These are phyloP conservation scores for Rhodotorula taiwanensis DNA, from an alignment of 768 basidiomycete genomes.

Conservation along the genomic window DNA sequence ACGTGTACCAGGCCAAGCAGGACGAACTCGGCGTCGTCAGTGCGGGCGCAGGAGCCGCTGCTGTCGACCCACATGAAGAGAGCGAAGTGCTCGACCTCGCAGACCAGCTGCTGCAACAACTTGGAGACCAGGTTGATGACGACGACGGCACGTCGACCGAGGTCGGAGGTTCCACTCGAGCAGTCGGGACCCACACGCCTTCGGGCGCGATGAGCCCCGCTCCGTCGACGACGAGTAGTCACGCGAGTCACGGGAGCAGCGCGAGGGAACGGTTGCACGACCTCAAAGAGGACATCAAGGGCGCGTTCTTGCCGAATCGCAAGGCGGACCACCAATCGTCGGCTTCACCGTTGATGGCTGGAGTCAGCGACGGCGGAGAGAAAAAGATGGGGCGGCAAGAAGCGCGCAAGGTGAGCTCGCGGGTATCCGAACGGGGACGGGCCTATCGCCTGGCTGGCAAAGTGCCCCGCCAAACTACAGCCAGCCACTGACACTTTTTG, in stretches of 20 bases:
- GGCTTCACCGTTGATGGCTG: too few species aligned
- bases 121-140: constrained; percentile 53
- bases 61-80: constrained; percentile 33
- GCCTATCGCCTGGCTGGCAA: too few species aligned
- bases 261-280: constrained; percentile 14
- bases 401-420: constrained; percentile 22
- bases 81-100: constrained; percentile 57
- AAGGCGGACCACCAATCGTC: too few species aligned
- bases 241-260: neutral
- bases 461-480: too few species aligned
- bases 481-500: too few species aligned
- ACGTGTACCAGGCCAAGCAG: constrained; percentile 18
- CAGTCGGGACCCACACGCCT: too few species aligned
- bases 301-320: constrained; percentile 11
- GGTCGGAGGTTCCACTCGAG: constrained; percentile 50
- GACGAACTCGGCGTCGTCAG: constrained; percentile 25
- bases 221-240: constrained; percentile 1
- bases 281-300: constrained; percentile 26
- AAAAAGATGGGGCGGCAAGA: constrained; percentile 23
- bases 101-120: constrained; percentile 67
- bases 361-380: constrained; percentile 3
- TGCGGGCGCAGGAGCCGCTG: neutral
- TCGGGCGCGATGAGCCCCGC: neutral
- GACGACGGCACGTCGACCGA: constrained; percentile 50
- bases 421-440: too few species aligned